A percentile compares a stretch with the other conserved stretches of the same genome.
Conservation (phyloP, 495 filamentous ascomycete species). For the Penicillium parvum region DNA sequence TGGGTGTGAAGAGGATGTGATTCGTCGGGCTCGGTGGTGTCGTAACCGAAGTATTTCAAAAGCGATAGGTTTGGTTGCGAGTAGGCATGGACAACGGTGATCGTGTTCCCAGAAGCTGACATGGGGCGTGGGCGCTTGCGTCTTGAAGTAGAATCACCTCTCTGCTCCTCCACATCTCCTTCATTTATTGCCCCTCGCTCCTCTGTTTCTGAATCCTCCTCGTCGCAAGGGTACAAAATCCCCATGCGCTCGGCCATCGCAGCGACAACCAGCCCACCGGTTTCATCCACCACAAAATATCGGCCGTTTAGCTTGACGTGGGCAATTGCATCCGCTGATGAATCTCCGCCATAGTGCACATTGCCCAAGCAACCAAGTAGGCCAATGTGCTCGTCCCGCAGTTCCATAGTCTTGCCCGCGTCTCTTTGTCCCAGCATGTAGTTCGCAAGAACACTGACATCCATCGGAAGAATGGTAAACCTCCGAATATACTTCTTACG, state of each 20-base stretch:
- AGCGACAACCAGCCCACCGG: conserved; percentile 77
- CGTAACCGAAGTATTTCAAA: conserved; percentile 82
- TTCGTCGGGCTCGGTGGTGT: conserved; percentile 59
- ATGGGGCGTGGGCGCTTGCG: conserved; percentile 31
- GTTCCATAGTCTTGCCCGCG: conserved; percentile 72
- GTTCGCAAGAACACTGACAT: conserved; percentile 66
- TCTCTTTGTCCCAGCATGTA: conserved; percentile 77
- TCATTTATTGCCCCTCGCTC: conserved; percentile 8
- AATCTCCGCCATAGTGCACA: conserved; percentile 48
- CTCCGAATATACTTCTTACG: conserved; percentile 85
- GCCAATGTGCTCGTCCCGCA: conserved; percentile 80
- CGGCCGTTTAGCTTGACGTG: conserved; percentile 54
- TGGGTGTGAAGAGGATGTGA: conserved; percentile 76
- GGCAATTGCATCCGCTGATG: conserved; percentile 24
- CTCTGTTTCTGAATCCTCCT: conserved; percentile 27
- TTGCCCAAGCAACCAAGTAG: conserved; percentile 65
- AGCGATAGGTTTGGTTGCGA: conserved; percentile 83
- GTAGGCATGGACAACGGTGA: conserved; percentile 84
- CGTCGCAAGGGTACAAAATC: conserved; percentile 58
- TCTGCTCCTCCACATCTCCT: conserved; percentile 4
- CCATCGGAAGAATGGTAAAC: conserved; percentile 79
- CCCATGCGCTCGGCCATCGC: conserved; percentile 91
- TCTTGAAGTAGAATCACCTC: conserved; percentile 7
- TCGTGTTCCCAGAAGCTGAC: conserved; percentile 66
- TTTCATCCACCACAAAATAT: conserved; percentile 90